Conservation (phyloP, 192 early-diverging fungal genomes). For the Podila epicladia region DNA sequence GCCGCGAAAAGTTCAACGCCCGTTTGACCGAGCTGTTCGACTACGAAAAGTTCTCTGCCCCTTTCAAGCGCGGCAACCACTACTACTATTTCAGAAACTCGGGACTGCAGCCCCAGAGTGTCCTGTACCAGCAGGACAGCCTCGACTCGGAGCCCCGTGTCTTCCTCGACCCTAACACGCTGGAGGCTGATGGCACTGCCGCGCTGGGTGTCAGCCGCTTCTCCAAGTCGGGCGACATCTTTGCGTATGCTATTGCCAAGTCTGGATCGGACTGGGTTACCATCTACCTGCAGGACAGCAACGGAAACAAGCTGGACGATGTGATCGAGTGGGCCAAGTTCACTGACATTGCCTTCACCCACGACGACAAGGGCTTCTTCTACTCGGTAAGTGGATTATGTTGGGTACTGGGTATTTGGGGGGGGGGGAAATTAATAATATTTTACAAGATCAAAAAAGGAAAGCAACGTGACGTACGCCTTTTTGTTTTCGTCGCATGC, state of each 20-base stretch:
- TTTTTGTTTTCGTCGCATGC: neutral
- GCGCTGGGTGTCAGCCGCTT: slow-evolving; percentile 60
- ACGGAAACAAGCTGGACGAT: slow-evolving; percentile 52
- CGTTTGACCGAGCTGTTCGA: slow-evolving; percentile 66
- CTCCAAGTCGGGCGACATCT: slow-evolving; percentile 65
- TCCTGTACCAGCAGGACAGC: slow-evolving; percentile 63
- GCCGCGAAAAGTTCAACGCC: slow-evolving; percentile 40
- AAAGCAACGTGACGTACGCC: neutral
- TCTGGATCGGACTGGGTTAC: slow-evolving; percentile 79
- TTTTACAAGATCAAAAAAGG: neutral
- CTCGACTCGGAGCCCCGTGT: slow-evolving; percentile 56
- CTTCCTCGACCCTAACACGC: slow-evolving; percentile 63
- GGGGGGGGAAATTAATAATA: neutral
- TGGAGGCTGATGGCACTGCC: slow-evolving; percentile 69
- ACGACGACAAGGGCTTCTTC: slow-evolving; percentile 79
- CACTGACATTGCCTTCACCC: slow-evolving; percentile 62
- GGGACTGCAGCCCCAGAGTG: slow-evolving; percentile 66
- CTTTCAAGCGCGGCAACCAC: slow-evolving; percentile 64
- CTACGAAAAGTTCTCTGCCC: slow-evolving; percentile 65
- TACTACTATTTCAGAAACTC: slow-evolving; percentile 77
- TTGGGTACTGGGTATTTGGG: neutral
- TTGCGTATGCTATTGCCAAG: slow-evolving; percentile 62
- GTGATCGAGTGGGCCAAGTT: slow-evolving; percentile 68
- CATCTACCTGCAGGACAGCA: slow-evolving; percentile 56
- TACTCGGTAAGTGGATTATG: slow-evolving; percentile 53